phyloP scores from a whole-genome alignment of 495 filamentous ascomycete species.

The Xylaria cubensis region DNA sequence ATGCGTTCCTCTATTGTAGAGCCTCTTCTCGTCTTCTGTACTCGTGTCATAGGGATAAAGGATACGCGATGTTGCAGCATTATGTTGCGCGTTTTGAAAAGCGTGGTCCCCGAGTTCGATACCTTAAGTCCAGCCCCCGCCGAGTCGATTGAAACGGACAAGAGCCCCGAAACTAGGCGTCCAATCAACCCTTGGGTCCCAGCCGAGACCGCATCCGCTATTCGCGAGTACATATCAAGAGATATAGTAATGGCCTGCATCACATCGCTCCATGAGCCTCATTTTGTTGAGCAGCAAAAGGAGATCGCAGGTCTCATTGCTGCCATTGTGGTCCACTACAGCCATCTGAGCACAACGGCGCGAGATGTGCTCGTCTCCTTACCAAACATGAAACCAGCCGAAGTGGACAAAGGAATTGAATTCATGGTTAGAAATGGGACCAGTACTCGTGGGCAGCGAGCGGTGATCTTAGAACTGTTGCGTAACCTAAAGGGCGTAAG shows the following conservation, averaged over 20 bases:
- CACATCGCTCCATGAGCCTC: conserved; percentile 88
- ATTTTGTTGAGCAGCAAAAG: conserved; percentile 96
- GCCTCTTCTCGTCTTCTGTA: conserved; percentile 87
- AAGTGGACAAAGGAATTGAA: conserved; percentile 67
- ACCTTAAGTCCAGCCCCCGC: conserved; percentile 32
- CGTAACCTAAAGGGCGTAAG: conserved; percentile 86
- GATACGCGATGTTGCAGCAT: conserved; percentile 88
- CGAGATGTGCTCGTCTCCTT: conserved; percentile 60
- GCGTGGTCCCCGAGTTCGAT: conserved; percentile 80
- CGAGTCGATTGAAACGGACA: neutral
- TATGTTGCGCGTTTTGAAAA: conserved; percentile 82
- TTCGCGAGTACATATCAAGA: conserved; percentile 88
- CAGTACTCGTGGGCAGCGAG: conserved; percentile 76
- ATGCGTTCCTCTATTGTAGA: conserved; percentile 80
- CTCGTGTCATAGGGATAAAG: conserved; percentile 86
- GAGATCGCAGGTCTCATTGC: conserved; percentile 90
- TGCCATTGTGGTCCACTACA: conserved; percentile 78
- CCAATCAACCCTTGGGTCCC: conserved; percentile 54
- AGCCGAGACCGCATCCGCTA: conserved; percentile 59
- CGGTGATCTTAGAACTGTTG: conserved; percentile 83
- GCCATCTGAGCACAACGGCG: conserved; percentile 64
- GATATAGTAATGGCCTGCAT: conserved; percentile 85
- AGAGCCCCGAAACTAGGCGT: conserved; percentile 18
- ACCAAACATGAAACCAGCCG: conserved; percentile 58
- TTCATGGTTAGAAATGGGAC: conserved; percentile 56